phyloP scores from a whole-genome alignment of 495 filamentous ascomycete genomes.

The Podospora pseudoanserina region DNA sequence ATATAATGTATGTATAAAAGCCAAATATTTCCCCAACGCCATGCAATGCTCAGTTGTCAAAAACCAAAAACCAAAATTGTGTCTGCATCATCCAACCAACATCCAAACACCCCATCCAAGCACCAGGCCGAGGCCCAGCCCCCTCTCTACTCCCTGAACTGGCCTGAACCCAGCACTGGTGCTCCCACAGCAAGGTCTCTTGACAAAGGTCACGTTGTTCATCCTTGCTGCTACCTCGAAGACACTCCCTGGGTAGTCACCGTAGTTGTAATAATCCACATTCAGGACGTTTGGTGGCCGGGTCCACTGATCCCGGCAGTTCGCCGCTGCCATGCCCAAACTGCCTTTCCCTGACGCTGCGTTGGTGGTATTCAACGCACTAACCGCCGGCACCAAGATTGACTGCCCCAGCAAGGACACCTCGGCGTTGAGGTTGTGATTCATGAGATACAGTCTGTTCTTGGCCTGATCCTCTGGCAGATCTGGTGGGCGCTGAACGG shows the following conservation, averaged over 20 bases:
- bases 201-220: conserved; percentile 80
- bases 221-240: conserved; percentile 83
- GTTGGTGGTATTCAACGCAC: conserved; percentile 66
- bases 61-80: neutral
- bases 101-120: conserved; percentile 18
- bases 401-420: conserved; percentile 56
- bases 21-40: conserved; percentile 12
- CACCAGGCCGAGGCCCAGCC: conserved; percentile 11
- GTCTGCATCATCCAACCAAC: conserved; percentile 7
- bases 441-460: conserved; percentile 77
- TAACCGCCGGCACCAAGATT: conserved; percentile 73
- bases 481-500: conserved; percentile 64
- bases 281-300: conserved; percentile 81
- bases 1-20: neutral
- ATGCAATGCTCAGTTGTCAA: conserved; percentile 12
- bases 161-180: conserved; percentile 24
- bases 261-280: conserved; percentile 83
- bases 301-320: conserved; percentile 66
- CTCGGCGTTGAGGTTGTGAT: conserved; percentile 84
- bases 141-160: conserved; percentile 8
- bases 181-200: conserved; percentile 66
- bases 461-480: conserved; percentile 50
- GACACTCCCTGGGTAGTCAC: conserved; percentile 67
- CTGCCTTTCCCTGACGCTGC: conserved; percentile 61
- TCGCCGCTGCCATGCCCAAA: conserved; percentile 63